phyloP scores from a whole-genome alignment of 805 yeast species.

The Schizosaccharomyces octosporus region DNA sequence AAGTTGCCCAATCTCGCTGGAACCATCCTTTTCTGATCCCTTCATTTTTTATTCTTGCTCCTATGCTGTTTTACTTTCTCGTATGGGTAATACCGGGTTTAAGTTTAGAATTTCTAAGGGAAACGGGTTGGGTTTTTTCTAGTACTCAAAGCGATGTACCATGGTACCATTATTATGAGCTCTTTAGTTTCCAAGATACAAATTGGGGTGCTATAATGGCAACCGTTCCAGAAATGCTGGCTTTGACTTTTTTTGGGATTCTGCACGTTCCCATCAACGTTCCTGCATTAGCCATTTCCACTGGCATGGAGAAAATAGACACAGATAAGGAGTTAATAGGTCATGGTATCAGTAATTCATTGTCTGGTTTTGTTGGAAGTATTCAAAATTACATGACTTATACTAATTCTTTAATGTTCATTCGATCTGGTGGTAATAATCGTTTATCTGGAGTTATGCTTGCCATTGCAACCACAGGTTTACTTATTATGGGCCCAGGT shows the following conservation, averaged over 20 bases:
- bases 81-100: conserved; percentile 41
- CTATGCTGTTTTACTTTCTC: conserved; percentile 41
- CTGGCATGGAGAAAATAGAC: conserved; percentile 53
- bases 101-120: conserved; percentile 35
- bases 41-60: conserved; percentile 53
- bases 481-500: conserved; percentile 73
- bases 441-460: conserved; percentile 73
- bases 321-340: conserved; percentile 85
- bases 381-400: conserved; percentile 82
- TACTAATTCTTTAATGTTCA: conserved; percentile 75
- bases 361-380: conserved; percentile 66
- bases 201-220: conserved; percentile 44
- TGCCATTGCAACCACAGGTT: conserved; percentile 53
- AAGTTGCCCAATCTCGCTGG: conserved; percentile 33
- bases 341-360: conserved; percentile 71
- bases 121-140: conserved; percentile 63
- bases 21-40: conserved; percentile 49
- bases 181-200: conserved; percentile 46
- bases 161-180: conserved; percentile 66
- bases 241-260: conserved; percentile 84
- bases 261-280: conserved; percentile 93
- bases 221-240: conserved; percentile 80
- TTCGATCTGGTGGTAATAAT: conserved; percentile 83
- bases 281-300: conserved; percentile 83
- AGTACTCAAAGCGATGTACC: conserved; percentile 41